Conservation (phyloP, 305 asterid genomes). For the Solanum hybrid region DNA sequence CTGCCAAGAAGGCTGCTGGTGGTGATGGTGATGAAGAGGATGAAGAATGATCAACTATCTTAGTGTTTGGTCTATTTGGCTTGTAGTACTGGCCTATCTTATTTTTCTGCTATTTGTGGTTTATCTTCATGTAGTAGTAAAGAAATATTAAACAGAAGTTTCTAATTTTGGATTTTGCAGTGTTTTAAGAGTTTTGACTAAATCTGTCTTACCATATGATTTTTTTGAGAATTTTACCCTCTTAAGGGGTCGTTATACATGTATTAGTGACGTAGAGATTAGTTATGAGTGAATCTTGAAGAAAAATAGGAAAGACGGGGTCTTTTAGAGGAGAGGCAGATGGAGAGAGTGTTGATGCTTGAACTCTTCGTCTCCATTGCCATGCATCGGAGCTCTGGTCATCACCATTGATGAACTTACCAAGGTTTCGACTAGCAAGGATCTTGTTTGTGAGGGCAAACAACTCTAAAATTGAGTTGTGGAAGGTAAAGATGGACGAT, state of each 20-base stretch:
- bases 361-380: background rate
- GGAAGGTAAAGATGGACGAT: too few relatives aligned
- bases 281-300: background rate
- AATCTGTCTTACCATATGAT: background rate
- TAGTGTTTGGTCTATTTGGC: background rate
- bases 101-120: background rate
- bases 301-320: background rate
- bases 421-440: background rate
- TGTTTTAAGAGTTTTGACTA: background rate
- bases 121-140: background rate
- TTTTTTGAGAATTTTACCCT: background rate
- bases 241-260: background rate
- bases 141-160: background rate
- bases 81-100: background rate
- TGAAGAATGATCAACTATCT: slow-evolving; percentile 13
- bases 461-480: too few relatives aligned
- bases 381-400: background rate
- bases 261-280: background rate
- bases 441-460: background rate
- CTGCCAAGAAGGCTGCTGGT: slow-evolving; percentile 31
- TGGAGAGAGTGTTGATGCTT: background rate
- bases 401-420: background rate
- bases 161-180: background rate
- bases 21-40: slow-evolving; percentile 37
- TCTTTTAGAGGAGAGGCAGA: background rate